Conservation (phyloP, 345 rosid genomes). For the Hibiscus mutabilis region DNA sequence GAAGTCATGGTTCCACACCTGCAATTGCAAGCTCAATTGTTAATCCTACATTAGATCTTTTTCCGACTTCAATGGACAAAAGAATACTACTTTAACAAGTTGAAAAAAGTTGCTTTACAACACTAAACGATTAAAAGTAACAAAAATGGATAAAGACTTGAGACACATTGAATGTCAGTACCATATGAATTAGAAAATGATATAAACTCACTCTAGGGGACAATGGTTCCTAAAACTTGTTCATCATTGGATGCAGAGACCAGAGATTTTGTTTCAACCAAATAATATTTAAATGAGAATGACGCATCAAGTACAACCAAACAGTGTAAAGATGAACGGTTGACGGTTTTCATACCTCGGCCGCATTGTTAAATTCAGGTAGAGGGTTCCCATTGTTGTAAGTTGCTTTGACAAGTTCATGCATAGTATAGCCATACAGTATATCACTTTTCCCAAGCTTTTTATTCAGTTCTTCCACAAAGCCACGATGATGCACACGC, state of each 20-base stretch:
- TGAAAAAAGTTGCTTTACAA: background rate
- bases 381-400: conserved; percentile 84
- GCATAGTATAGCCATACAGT: conserved; percentile 73
- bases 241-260: too few species aligned
- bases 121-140: background rate
- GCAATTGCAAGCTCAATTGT: conserved; percentile 6
- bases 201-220: background rate
- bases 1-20: conserved; percentile 96
- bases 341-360: conserved; percentile 40
- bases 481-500: conserved; percentile 62
- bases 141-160: background rate
- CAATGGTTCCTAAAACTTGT: background rate
- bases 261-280: too few species aligned
- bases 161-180: background rate
- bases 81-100: background rate
- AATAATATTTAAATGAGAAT: too few species aligned
- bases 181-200: background rate
- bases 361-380: conserved; percentile 79
- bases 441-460: conserved; percentile 50
- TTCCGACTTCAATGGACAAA: background rate
- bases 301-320: background rate
- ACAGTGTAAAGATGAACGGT: background rate
- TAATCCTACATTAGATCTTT: background rate
- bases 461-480: conserved; percentile 66
- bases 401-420: conserved; percentile 73